A percentile compares a stretch with the other conserved stretches of the same genome.
phyloP scores from a whole-genome alignment of 2,329 filamentous ascomycete species.

The Calcarisporium arbuscula region DNA sequence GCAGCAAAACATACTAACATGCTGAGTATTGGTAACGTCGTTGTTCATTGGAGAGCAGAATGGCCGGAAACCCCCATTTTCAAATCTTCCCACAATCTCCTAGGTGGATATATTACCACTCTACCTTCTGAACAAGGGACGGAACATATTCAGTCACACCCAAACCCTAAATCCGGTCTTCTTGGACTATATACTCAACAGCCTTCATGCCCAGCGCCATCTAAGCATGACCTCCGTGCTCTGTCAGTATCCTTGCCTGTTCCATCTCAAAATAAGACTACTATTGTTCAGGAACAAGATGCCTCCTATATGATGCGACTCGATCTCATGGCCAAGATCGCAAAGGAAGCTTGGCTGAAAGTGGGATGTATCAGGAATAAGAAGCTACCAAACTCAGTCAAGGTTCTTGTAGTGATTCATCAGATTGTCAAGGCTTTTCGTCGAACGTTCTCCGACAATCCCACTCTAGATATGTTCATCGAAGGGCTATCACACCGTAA shows the following conservation, averaged over 20 bases:
- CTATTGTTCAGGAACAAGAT: too few relatives aligned
- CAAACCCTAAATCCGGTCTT: too few relatives aligned
- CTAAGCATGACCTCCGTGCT: too few relatives aligned
- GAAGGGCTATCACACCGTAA: constrained; percentile 51
- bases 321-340: constrained; percentile 46
- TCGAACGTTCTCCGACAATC: constrained; percentile 48
- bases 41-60: constrained; percentile 74
- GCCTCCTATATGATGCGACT: constrained; percentile 37
- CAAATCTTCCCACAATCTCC: too few relatives aligned
- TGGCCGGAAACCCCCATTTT: constrained; percentile 76
- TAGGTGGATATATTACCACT: too few relatives aligned
- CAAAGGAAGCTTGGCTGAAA: constrained; percentile 57
- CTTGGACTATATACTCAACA: too few relatives aligned
- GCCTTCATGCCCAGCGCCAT: too few relatives aligned
- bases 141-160: too few relatives aligned
- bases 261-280: too few relatives aligned
- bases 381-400: constrained; percentile 55
- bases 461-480: constrained; percentile 52
- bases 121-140: too few relatives aligned
- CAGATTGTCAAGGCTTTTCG: constrained; percentile 54
- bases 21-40: constrained; percentile 64
- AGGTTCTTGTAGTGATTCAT: constrained; percentile 57
- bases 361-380: constrained; percentile 54
- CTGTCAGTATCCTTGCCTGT: too few relatives aligned
- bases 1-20: constrained; percentile 71